A percentile compares a stretch with the other conserved stretches of the same genome.
These are phyloP conservation scores for Avena insularis DNA, from an alignment of 176 grass and related monocot species.

Conservation along the genomic window DNA sequence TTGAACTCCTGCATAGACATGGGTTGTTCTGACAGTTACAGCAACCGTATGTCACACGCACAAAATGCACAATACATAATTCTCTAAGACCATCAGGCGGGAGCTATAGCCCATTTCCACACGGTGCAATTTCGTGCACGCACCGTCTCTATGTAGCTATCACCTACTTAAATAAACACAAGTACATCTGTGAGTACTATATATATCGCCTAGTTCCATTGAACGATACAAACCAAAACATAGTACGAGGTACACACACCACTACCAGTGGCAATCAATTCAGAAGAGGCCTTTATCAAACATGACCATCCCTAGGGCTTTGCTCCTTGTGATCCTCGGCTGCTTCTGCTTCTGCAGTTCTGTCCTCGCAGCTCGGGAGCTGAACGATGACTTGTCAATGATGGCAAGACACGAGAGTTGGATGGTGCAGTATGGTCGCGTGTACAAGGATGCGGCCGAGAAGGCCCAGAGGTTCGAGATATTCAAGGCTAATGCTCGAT, in stretches of 20 bases:
- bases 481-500: not conserved
- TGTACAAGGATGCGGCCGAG: constrained; percentile 15
- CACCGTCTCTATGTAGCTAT: not conserved
- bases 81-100: not conserved
- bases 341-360: not conserved
- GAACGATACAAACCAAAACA: constrained; percentile 16
- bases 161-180: not conserved
- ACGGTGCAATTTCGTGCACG: not conserved
- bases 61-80: not conserved
- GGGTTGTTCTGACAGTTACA: not conserved
- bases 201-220: not conserved
- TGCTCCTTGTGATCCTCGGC: not conserved
- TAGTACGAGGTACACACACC: too few species aligned
- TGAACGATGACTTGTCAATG: constrained; percentile 1
- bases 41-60: not conserved
- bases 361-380: not conserved
- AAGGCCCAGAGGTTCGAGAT: constrained; percentile 1
- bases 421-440: not conserved
- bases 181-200: not conserved
- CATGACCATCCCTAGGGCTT: not conserved
- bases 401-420: not conserved
- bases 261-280: not conserved
- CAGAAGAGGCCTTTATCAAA: not conserved
- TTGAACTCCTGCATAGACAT: not conserved
- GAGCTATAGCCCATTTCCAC: not conserved